Evolutionary conservation across 257 asterid species (phyloP).

Genomic region (Ilex asprella): DNA sequence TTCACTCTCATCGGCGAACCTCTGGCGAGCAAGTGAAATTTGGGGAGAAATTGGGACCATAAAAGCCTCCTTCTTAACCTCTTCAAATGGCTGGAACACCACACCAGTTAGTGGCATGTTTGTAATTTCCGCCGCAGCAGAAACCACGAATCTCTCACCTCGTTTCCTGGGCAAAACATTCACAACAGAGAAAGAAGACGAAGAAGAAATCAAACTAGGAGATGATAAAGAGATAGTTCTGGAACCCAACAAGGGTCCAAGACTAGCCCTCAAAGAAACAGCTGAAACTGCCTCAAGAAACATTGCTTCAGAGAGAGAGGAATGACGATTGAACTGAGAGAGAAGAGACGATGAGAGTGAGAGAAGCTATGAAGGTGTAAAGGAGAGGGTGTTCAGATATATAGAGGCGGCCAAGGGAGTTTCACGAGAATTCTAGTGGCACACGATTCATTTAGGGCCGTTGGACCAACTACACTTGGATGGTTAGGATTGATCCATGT

Average conservation of each 20-base stretch:
- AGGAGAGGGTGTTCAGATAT: neutral
- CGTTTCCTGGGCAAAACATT: slow-evolving; percentile 28
- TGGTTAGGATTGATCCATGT: neutral
- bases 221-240: neutral
- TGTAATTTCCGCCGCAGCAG: slow-evolving; percentile 28
- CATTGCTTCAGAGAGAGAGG: slow-evolving; percentile 17
- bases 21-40: slow-evolving; percentile 72
- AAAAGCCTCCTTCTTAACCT: slow-evolving; percentile 59
- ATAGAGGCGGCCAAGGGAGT: slow-evolving; percentile 6
- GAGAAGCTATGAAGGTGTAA: slow-evolving; percentile 3
- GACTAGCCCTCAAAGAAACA: slow-evolving; percentile 16
- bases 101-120: slow-evolving; percentile 46
- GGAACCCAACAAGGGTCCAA: slow-evolving; percentile 20
- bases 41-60: slow-evolving; percentile 39
- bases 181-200: slow-evolving; percentile 6
- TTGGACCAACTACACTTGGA: slow-evolving; percentile 24
- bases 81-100: slow-evolving; percentile 84
- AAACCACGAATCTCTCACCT: slow-evolving; percentile 18
- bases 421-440: neutral
- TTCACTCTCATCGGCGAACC: slow-evolving; percentile 45
- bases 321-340: neutral
- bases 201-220: slow-evolving; percentile 5
- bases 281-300: slow-evolving; percentile 46
- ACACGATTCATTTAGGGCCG: slow-evolving; percentile 16
- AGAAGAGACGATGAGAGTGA: neutral